Evolutionary conservation across 345 rosid genomes (phyloP), one percentile per base, ranked within the genome.

Genomic region (Ceriops tagal): DNA sequence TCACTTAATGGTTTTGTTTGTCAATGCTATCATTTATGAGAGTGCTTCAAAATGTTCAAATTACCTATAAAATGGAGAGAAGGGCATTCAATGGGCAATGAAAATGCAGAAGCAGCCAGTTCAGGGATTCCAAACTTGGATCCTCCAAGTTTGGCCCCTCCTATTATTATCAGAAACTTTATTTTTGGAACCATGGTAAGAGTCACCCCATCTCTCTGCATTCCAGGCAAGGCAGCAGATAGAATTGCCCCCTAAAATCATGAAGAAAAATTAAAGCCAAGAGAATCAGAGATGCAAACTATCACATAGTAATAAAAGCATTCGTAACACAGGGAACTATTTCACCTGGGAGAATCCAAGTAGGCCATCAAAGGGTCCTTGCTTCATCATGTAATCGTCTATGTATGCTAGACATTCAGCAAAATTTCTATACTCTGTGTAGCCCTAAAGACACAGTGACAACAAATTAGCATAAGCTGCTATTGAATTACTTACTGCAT

Each of bases 301-400:
- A 43, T 11, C 5, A 13, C 49, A 15, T 13, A 3, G 18, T 3
- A 43, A 43, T 3, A 43, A 43, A 43, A 43, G 18, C 49, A 43
- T 43, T 13, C 49, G 24, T 24, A 15, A 55, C 3, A 61, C 7
- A 30, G 11, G 3, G 49, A 43, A 43, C 3, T 9, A 61, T 19
- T 21, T 52, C 46, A 85, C 89, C 86, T 81, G 87, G 49, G 89
- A 85, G 68, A 83, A 85, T 22, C 86, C 89, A 15, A 83, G 81
- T 0, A 85, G 28, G 5, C 85, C 89, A 65, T 85, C 89, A 30
- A 83, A 80, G 13, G 89, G 86, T 21, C 86, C 85, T 46, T 71
- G 65, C 56, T 73, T 68, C 10, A 79, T 55, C 85, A 85, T 85
- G 71, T 61, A 81, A 65, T 80, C 80, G 67, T 83, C 89, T 19